Evolutionary conservation across 768 basidiomycete species (phyloP), one percentile per base, ranked within the genome.

Genomic region (Leccinellum albellum): DNA sequence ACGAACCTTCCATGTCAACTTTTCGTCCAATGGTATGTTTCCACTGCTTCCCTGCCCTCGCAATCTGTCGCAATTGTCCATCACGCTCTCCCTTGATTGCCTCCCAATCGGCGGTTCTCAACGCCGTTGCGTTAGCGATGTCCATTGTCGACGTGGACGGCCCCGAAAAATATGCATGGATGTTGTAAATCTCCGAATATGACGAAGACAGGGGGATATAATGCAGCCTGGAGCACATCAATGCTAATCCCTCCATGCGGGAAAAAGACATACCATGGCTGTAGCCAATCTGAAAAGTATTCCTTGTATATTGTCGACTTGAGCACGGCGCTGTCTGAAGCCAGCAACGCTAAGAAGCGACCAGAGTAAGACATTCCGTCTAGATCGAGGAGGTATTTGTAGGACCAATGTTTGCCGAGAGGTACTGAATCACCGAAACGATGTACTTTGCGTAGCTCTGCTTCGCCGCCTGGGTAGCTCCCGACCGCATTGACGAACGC

Each of bases 281-380:
- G 86, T 40, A 94, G 84, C 92, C 95, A 95, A 54, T 89, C 93
- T 1, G 82, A 85, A 74, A 87, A 95, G 73, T 84, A 98, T 69
- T 98, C 96, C 35, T 87, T 83, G 69, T 96, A 96, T 3, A 97
- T 86, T 0, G 93, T 95, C 20, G 89, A 80, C 74, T 98, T 98
- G 58, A 98, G 73, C 10, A 93, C 91, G 3, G 86, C 91, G 60
- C 91, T 92, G 70, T 96, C 93, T 53, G 89, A 94, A 44, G 87
- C 88, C 64, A 94, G 72, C 67, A 92, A 85, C 1, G 87, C 81
- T 80, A 93, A 85, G 70, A 97, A 94, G 13, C 93, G 80, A 3
- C 88, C 95, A 26, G 89, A 93, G 72, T 98, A 98, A 20, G 91
- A 88, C 90, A 94, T 95, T 15, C 96, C 95, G 66, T 97, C 95